These are phyloP conservation scores for Cryphonectria japonica DNA, from an alignment of 2,329 filamentous ascomycete species.

Conservation along the genomic window DNA sequence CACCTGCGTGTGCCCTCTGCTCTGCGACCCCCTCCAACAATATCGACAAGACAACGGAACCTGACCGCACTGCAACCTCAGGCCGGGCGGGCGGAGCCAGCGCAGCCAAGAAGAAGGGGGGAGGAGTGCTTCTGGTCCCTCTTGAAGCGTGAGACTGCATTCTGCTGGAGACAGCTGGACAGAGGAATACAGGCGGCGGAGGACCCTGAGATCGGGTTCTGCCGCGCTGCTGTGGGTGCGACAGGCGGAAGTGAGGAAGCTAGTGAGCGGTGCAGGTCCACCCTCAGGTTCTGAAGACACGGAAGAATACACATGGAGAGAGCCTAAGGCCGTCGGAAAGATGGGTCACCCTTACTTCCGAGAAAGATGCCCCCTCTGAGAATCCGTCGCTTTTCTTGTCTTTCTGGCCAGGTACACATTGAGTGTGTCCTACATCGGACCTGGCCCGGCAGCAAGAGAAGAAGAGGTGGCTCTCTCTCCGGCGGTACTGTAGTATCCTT, in stretches of 20 bases:
- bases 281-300: not conserved
- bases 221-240: not conserved
- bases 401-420: not conserved
- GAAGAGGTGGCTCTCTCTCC: not conserved
- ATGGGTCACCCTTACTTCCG: not conserved
- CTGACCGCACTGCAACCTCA: conserved; percentile 1
- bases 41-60: conserved; percentile 3
- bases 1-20: not conserved
- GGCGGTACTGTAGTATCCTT: no score
- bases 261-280: not conserved
- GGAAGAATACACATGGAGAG: not conserved
- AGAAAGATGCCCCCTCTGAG: not conserved
- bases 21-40: not conserved
- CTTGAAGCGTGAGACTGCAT: not conserved
- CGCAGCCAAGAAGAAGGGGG: not conserved
- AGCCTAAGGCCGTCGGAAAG: not conserved
- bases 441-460: not conserved
- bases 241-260: conserved; percentile 4
- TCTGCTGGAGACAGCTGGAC: not conserved
- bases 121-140: not conserved
- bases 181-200: not conserved
- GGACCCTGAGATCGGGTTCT: conserved; percentile 1
- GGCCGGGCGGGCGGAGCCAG: not conserved
- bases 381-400: not conserved
- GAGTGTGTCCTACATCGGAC: conserved; percentile 12